Conservation (phyloP, 306 rosid genomes). For the Gleditsia sinensis region DNA sequence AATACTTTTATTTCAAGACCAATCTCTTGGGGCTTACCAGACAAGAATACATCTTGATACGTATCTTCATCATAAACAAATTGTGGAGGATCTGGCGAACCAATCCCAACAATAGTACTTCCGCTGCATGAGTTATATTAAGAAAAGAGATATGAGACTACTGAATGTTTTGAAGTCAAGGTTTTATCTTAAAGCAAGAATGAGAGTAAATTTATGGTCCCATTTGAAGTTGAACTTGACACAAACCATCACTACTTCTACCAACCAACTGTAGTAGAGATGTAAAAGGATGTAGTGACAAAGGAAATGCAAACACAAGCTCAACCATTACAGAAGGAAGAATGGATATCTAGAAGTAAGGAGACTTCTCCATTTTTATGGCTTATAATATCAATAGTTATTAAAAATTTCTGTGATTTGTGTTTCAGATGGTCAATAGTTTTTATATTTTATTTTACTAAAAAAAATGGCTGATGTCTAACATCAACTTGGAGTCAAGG, state of each 20-base stretch:
- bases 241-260: neutral
- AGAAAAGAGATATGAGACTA: conserved; percentile 32
- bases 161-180: neutral
- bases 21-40: conserved; percentile 57
- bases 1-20: neutral
- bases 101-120: conserved; percentile 96
- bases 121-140: conserved; percentile 68
- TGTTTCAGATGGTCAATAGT: neutral
- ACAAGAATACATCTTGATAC: conserved; percentile 75
- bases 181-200: neutral
- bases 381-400: neutral
- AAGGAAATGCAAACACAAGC: neutral
- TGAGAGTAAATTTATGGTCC: neutral
- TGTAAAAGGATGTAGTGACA: neutral
- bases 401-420: neutral
- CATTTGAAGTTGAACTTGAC: neutral
- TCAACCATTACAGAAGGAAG: neutral
- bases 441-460: neutral
- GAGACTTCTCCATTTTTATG: neutral
- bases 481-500: neutral
- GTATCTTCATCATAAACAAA: conserved; percentile 83
- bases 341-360: neutral
- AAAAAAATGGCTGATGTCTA: neutral
- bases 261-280: neutral
- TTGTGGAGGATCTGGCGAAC: conserved; percentile 96